Conservation (phyloP, 305 asterid genomes). For the Ruellia speciosa region DNA sequence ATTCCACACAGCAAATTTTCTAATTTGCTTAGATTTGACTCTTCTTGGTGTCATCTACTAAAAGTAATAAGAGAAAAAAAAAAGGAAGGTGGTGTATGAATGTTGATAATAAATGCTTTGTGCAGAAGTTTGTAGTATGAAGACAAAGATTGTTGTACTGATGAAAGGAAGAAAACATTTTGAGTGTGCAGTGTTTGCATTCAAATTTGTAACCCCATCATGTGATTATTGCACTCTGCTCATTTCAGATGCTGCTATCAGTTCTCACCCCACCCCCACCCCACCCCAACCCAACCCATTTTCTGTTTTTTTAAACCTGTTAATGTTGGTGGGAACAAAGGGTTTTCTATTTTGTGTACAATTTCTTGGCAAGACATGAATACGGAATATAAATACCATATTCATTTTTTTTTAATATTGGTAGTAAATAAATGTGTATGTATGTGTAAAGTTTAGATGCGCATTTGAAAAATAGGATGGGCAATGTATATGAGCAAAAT, state of each 20-base stretch:
- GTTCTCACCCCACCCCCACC: too few species aligned
- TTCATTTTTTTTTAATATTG: too few species aligned
- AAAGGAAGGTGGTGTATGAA: not conserved
- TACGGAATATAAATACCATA: too few species aligned
- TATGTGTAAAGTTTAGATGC: too few species aligned
- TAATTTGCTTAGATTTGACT: too few species aligned
- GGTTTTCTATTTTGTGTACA: not conserved
- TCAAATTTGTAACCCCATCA: not conserved
- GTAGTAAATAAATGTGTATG: too few species aligned
- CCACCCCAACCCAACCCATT: not conserved
- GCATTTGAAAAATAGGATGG: too few species aligned
- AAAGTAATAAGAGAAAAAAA: not conserved
- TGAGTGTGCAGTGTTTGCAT: not conserved
- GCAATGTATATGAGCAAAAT: too few species aligned
- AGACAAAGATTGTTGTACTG: not conserved
- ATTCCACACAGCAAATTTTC: too few species aligned
- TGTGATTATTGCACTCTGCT: not conserved
- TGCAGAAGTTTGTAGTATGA: not conserved
- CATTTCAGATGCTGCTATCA: not conserved
- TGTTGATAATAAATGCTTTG: too few species aligned
- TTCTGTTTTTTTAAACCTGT: not conserved
- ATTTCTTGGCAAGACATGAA: too few species aligned
- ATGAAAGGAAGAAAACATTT: not conserved
- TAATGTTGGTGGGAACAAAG: not conserved
- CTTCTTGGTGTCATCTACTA: too few species aligned